A percentile compares a stretch with the other conserved stretches of the same genome.
Evolutionary conservation across 2,329 filamentous ascomycete genomes (phyloP).

Genomic region (Geoglossum cookeanum): DNA sequence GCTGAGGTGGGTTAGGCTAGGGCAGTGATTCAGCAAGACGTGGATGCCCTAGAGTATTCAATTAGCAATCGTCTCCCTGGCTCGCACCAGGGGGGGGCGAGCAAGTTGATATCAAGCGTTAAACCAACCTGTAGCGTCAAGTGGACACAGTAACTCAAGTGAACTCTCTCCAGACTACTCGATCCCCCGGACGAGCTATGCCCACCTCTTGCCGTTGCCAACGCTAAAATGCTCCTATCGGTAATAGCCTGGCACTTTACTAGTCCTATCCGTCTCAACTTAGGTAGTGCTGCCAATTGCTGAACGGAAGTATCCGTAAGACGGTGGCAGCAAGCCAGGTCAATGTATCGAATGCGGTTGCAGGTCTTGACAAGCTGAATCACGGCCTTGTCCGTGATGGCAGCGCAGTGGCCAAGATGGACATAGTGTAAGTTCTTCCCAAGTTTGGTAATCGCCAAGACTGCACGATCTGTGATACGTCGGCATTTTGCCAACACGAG

Average conservation of each 20-base stretch:
- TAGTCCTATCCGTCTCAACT: conserved; percentile 81
- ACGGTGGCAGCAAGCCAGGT: conserved; percentile 82
- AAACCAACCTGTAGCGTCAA: conserved; percentile 57
- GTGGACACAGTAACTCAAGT: conserved; percentile 85
- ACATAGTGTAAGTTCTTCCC: conserved; percentile 96
- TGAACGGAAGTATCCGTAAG: conserved; percentile 76
- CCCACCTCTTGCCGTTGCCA: conserved; percentile 31
- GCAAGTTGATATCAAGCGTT: conserved; percentile 17
- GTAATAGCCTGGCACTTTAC: conserved; percentile 90
- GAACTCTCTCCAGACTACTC: conserved; percentile 72
- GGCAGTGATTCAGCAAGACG: conserved; percentile 72
- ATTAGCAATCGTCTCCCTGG: conserved; percentile 14
- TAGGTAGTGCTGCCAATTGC: conserved; percentile 69
- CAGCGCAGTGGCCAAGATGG: conserved; percentile 79
- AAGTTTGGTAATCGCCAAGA: conserved; percentile 69
- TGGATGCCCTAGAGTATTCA: conserved; percentile 58
- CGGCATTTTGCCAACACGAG: conserved; percentile 87
- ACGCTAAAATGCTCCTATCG: conserved; percentile 66
- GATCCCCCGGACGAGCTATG: conserved; percentile 39
- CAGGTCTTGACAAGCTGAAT: conserved; percentile 66
- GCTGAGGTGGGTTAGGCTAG: conserved; percentile 80
- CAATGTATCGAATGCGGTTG: conserved; percentile 92
- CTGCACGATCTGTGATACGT: conserved; percentile 75
- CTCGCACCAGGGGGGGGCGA: neutral
- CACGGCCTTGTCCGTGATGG: conserved; percentile 80